These are phyloP conservation scores for Tricholoma furcatifolium DNA, from an alignment of 768 basidiomycete genomes.

Conservation along the genomic window DNA sequence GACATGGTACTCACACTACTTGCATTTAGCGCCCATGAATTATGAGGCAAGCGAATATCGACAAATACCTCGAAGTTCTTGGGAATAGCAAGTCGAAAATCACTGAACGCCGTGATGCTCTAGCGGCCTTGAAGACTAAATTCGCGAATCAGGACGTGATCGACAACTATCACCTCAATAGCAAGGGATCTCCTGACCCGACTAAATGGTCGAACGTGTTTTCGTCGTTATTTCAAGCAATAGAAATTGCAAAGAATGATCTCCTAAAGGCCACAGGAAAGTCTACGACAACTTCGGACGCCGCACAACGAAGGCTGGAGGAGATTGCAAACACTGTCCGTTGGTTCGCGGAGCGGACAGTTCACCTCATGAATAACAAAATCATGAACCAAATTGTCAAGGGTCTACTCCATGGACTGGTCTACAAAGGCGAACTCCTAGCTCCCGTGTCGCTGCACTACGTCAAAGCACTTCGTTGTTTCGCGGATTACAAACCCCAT, in stretches of 20 bases:
- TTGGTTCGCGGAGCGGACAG: constrained; percentile 67
- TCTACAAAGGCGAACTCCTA: constrained; percentile 52
- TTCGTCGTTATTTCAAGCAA: constrained; percentile 67
- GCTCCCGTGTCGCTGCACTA: constrained; percentile 74
- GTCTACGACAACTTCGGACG: constrained; percentile 36
- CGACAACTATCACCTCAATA: constrained; percentile 39
- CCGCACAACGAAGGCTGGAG: constrained; percentile 57
- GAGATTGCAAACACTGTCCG: constrained; percentile 69
- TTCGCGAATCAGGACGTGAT: constrained; percentile 52
- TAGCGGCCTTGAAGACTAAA: constrained; percentile 45
- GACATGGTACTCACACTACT: not conserved
- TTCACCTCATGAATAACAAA: constrained; percentile 52
- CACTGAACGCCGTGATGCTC: constrained; percentile 68
- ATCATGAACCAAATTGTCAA: constrained; percentile 56
- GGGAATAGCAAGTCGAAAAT: constrained; percentile 51
- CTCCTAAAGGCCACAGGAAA: constrained; percentile 40
- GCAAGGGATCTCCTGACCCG: constrained; percentile 32
- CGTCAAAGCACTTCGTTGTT: constrained; percentile 67
- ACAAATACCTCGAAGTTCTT: constrained; percentile 48
- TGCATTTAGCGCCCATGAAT: not conserved
- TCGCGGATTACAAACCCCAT: constrained; percentile 72
- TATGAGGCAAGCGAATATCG: constrained; percentile 29
- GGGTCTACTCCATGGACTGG: constrained; percentile 63
- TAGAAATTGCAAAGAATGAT: constrained; percentile 59
- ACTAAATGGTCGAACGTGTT: constrained; percentile 64